Base-by-base conservation (phyloP, 2,329 filamentous ascomycete genomes). In the Emmonsia crescens region DNA sequence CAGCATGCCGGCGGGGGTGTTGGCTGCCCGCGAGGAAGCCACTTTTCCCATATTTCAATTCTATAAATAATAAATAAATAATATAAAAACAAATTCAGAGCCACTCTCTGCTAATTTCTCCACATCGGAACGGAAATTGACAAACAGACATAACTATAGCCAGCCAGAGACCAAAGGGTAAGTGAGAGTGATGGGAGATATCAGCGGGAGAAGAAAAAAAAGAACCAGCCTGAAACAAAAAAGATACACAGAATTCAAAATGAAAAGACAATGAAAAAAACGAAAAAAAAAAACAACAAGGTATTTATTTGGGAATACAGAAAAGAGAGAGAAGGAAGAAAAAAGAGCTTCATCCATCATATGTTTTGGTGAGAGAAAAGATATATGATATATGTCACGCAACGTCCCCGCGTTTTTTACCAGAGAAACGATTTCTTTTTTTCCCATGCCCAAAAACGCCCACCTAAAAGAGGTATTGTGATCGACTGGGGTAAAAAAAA, bases 391-490 rank as follows among this genome's bases (percentile, higher is more conserved):
- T 56, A 27, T 57, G 31, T 38, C 52, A 55, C 31, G 24, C 31
- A 38, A 21, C 31, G 52, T 42, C 38, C 54, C 54, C 36, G 36
- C 54, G 27, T 38, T 36, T 38, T 36, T 42, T 42, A 29, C 12
- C 21, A 27, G 36, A 57, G 12, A 57, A 44, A 19, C 36, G 48
- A 14, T 31, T 16, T 48, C 5, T 51, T 51, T 16, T 51, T 51
- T 51, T 51, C 38, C 54, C 54, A 31, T 57, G 54, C 36, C 54
- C 54, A 57, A 36, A 54, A 44, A 42, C 36, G 36, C 54, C 54
- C 21, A 42, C 33, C 36, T 31, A n/a, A n/a, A 56, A 42, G 33
- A 56, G 36, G 36, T 40, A 57, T 14, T 40, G 36, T n/a, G 14
- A 42, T 57, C 31, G 54, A 42, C 42, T 42, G 3, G 33, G 21